Base-by-base conservation (phyloP, 495 filamentous ascomycete species). In the Talaromyces trachyspermus region DNA sequence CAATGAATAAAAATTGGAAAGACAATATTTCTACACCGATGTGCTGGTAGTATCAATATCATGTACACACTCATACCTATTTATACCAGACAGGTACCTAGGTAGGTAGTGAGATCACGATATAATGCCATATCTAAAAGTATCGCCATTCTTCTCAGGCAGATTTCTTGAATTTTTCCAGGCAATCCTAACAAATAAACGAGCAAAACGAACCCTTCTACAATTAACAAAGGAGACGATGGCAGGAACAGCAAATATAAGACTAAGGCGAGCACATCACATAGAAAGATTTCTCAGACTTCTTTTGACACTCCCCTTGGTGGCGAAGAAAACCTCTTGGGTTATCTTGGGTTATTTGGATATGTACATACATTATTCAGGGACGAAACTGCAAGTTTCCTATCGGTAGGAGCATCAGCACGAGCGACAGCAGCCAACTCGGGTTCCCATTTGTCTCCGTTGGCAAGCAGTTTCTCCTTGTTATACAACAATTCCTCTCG, bases 371-470 rank as follows among this genome's bases (percentile, higher is more conserved):
- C 17, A 32, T 30, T 32, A 18, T 24, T 20, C 29, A 49, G 12
- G 22, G 6, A 7, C 15, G 4, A 30, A 15, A 29, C 15, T 9
- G 12, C 12, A 8, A 29, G 25, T 25, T 15, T 43, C 54, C 71
- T 85, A 92, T 75, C 88, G 83, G 72, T 92, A 92, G 20, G 88
- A 48, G 86, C 81, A 71, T 92, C 88, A 10, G 92, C 92, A 61
- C 87, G 81, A 56, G 89, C 89, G 46, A 78, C 81, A 43, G 94
- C 94, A 2, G 91, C 94, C 54, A 98, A 72, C 66, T 98, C 92
- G 5, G 92, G 89, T 69, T 98, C 94, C 92, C 92, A 98, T 72
- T 95, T 95, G 73, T 94, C 89, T 55, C 89, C 89, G 58, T 94
- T 94, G 45, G 84, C 68, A 42, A 95, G 72, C 50, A 95, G 70